phyloP scores from a whole-genome alignment of 805 yeast genomes.

The Yamadazyma nakazawae region DNA sequence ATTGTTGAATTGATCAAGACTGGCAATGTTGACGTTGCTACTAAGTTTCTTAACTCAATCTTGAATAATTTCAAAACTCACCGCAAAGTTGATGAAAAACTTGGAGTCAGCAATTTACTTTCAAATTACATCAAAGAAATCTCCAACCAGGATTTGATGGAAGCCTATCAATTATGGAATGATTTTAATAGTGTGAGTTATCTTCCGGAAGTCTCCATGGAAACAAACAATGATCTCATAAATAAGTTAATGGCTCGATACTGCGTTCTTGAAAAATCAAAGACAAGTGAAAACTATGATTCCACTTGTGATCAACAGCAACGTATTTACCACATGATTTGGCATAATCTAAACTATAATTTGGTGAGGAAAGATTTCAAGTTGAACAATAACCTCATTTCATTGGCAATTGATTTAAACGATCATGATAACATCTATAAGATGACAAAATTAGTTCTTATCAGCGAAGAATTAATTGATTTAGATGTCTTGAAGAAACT shows the following conservation, averaged over 20 bases:
- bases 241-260: constrained; percentile 21
- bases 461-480: constrained; percentile 27
- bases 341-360: constrained; percentile 32
- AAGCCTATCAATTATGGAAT: constrained; percentile 23
- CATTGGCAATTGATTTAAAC: constrained; percentile 29
- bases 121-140: constrained; percentile 38
- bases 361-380: constrained; percentile 35
- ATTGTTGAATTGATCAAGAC: constrained; percentile 52
- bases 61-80: constrained; percentile 40
- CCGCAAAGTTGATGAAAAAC: constrained; percentile 17
- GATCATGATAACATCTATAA: constrained; percentile 35
- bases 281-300: constrained; percentile 5
- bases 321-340: constrained; percentile 16
- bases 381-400: constrained; percentile 24
- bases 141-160: constrained; percentile 17
- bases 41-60: constrained; percentile 55
- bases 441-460: constrained; percentile 32
- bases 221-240: constrained; percentile 30
- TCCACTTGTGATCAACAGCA: constrained; percentile 3
- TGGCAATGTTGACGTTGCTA: constrained; percentile 48
- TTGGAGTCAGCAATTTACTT: constrained; percentile 37
- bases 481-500: constrained; percentile 29
- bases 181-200: constrained; percentile 28
- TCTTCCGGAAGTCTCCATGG: constrained; percentile 34
- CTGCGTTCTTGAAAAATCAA: constrained; percentile 14